A percentile compares a stretch with the other conserved stretches of the same genome.
Evolutionary conservation across 345 rosid species (phyloP).

Genomic region (Populus davidiana): DNA sequence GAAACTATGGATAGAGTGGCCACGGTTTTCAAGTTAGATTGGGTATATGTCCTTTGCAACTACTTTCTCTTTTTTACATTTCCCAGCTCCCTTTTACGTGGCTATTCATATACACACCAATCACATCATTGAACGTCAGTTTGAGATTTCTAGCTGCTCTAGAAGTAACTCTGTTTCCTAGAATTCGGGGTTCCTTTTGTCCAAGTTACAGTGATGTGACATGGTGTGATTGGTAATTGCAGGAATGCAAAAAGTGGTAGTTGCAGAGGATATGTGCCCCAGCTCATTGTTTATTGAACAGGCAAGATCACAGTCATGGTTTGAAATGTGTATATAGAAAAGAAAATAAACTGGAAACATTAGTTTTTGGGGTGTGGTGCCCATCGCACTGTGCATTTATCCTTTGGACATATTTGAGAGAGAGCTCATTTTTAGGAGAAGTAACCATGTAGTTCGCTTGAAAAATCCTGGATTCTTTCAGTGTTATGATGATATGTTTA

Average conservation of each 20-base stretch:
- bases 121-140: conserved; percentile 37
- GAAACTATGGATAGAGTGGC: background rate
- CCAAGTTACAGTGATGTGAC: conserved; percentile 47
- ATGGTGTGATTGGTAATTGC: conserved; percentile 76
- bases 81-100: conserved; percentile 3
- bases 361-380: conserved; percentile 21
- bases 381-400: conserved; percentile 9
- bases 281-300: conserved; percentile 57
- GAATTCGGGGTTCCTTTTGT: conserved; percentile 38
- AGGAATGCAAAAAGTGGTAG: conserved; percentile 56
- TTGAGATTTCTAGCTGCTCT: conserved; percentile 26
- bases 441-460: background rate
- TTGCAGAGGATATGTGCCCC: conserved; percentile 56
- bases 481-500: background rate
- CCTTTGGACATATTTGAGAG: conserved; percentile 9
- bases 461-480: conserved; percentile 8
- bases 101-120: conserved; percentile 29
- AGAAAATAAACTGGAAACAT: background rate
- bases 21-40: conserved; percentile 2
- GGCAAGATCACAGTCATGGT: conserved; percentile 53
- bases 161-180: conserved; percentile 34
- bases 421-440: conserved; percentile 18
- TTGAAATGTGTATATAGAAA: conserved; percentile 9
- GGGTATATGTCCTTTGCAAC: conserved; percentile 39
- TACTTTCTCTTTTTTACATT: conserved; percentile 2